Base-by-base conservation (phyloP, 495 filamentous ascomycete species). In the Physcia stellaris region DNA sequence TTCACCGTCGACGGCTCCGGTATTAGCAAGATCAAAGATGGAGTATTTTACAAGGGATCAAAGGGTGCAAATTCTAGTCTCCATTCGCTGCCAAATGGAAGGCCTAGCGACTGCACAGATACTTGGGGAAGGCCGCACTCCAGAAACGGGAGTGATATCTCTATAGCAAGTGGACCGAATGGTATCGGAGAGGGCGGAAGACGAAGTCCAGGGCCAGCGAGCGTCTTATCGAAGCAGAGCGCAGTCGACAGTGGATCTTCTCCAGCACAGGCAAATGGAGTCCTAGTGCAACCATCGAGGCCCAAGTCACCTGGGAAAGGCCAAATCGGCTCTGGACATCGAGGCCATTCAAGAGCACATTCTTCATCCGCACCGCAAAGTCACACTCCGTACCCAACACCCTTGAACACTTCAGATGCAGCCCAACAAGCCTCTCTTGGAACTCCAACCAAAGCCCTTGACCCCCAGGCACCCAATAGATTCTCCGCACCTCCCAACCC, bases 401-500 rank as follows among this genome's bases (percentile, higher is more conserved):
- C 33, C 17, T 29, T 28, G 11, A 40, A 24, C 16, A 41, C 37
- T 29, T 26, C 37, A 18, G 36, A 52, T 20, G 11, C 55, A 12
- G 48, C 52, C 12, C 45, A 60, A 34, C 60, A 59, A 38, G 54
- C 57, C 12, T 53, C 59, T 10, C 50, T 58, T 23, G 47, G 49
- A 23, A 39, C 44, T 21, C 37, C 46, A 13, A 47, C 47, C 42
- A 23, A 45, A 55, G 24, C 51, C 53, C 39, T 57, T 48, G 48
- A 62, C 60, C 1, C 56, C 63, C 26, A 61, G 56, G 48, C 52
- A 46, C 52, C 47, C 45, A 57, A 48, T 49, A 42, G 82, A 47
- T 79, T 79, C 40, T 88, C 85, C 5, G 86, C 83, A 4, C 82
- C 83, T 12, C 73, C 85, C 0, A 61, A 70, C n/a, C 63, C 77